Percentiles rank a stretch among this genome's conserved stretches.
Conservation (phyloP, 129 eudicot genomes). For the Helianthus tuberosus region DNA sequence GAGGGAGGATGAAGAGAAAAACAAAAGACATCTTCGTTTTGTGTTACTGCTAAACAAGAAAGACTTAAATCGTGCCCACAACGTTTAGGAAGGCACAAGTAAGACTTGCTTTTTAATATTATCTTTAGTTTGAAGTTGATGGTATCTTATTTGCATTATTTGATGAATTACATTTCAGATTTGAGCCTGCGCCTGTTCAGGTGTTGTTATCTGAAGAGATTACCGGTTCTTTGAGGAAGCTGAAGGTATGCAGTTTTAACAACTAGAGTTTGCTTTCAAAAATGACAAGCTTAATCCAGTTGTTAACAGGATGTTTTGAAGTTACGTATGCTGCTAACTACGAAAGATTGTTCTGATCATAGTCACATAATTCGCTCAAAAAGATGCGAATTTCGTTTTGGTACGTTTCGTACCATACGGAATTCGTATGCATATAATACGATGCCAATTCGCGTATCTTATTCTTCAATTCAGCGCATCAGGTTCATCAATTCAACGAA, state of each 20-base stretch:
- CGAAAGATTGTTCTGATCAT: background rate
- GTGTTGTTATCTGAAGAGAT: constrained; percentile 89
- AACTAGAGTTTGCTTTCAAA: no score
- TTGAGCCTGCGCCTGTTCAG: constrained; percentile 87
- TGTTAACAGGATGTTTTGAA: no score
- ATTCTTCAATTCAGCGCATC: no score
- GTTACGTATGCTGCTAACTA: background rate
- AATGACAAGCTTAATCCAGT: no score
- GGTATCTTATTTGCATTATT: background rate
- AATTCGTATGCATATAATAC: no score
- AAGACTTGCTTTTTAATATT: constrained; percentile 17
- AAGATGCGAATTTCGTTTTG: no score
- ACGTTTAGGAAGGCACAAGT: constrained; percentile 82
- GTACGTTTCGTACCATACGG: no score
- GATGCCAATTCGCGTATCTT: no score
- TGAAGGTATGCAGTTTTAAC: no score
- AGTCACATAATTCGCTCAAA: no score
- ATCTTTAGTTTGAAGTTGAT: background rate
- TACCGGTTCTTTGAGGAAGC: constrained; percentile 51
- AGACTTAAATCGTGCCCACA: constrained; percentile 71
- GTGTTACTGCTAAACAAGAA: constrained; percentile 72
- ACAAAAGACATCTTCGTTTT: constrained; percentile 64
- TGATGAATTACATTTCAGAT: constrained; percentile 45
- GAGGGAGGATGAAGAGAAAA: constrained; percentile 82
- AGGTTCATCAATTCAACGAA: no score